Base-by-base conservation (phyloP, 352 stramenopile genomes). In the Blastocystis sp. region DNA sequence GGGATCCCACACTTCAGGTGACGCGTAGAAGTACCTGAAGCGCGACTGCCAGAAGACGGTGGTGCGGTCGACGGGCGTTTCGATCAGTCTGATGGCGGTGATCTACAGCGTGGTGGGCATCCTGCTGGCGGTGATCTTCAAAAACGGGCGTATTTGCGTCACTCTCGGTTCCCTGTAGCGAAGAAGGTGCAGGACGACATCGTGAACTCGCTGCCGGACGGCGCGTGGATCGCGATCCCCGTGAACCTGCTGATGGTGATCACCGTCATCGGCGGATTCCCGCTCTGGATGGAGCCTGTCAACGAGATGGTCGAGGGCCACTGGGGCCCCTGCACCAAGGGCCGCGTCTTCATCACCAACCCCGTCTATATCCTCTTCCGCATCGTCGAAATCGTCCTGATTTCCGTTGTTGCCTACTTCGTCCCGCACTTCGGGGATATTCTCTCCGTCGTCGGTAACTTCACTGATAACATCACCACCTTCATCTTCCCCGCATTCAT, bases 191-290 rank as follows among this genome's bases (percentile, higher is more conserved):
- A 81, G 53, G 69, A 42, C 53, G 44, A 85, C 38, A 85, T 85
- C 34, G 21, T 85, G 32, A 64, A 85, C 36, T 76, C 57, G 44
- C 53, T 85, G 36, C 57, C 57, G 14, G 63, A 85, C 34, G 42
- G 42, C 29, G 18, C 53, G 9, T 72, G 57, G 57, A 34, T 76
- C 2, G 46, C 40, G 2, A 61, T 85, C 21, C 57, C 63, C 7
- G 63, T 85, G 16, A 76, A 76, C 34, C 40, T 85, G n/a, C 21
- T 76, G 32, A 85, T 85, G 75, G 63, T 85, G 24, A 85, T 85
- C 44, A 76, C 75, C 16, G 57, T 72, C 29, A 85, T 85, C 51
- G 75, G 75, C 7, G 75, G 75, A n/a, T 85, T 76, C 63, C 75
- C 75, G 32, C 53, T 85, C 0, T 76, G 57, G 57, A 76, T 85